Evolutionary conservation across 1,139 yeast genomes (phyloP).

Genomic region (Candida mesenterica): DNA sequence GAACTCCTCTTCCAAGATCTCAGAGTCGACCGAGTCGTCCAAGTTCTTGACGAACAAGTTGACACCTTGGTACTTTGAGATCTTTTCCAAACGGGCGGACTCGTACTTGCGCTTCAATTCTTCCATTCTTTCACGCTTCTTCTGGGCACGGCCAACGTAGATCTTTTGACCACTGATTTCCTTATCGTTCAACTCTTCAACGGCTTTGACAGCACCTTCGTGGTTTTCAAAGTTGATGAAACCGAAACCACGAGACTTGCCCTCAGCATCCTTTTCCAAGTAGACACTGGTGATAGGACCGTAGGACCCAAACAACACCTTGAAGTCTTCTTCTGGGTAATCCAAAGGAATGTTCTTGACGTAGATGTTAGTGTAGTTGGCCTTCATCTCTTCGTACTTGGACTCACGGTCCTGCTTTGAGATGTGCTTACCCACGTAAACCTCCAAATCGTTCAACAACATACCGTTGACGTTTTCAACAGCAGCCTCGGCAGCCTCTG

Average conservation of each 20-base stretch:
- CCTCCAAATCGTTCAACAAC: slow-evolving; percentile 96
- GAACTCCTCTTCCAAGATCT: slow-evolving; percentile 87
- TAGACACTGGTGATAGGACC: slow-evolving; percentile 87
- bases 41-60: slow-evolving; percentile 95
- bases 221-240: slow-evolving; percentile 89
- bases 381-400: slow-evolving; percentile 86
- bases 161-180: slow-evolving; percentile 84
- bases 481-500: slow-evolving; percentile 92
- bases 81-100: slow-evolving; percentile 86
- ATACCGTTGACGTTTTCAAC: slow-evolving; percentile 98
- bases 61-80: slow-evolving; percentile 95
- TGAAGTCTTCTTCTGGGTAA: slow-evolving; percentile 70
- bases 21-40: slow-evolving; percentile 91
- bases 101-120: slow-evolving; percentile 96
- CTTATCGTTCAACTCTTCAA: slow-evolving; percentile 84
- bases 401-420: slow-evolving; percentile 94
- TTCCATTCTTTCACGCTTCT: slow-evolving; percentile 96
- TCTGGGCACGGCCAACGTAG: slow-evolving; percentile 98
- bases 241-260: slow-evolving; percentile 94
- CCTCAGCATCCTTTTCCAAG: slow-evolving; percentile 80
- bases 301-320: slow-evolving; percentile 65
- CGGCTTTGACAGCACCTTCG: slow-evolving; percentile 87
- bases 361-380: slow-evolving; percentile 93
- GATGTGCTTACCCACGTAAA: slow-evolving; percentile 92
- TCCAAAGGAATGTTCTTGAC: slow-evolving; percentile 85